Evolutionary conservation across 2,329 filamentous ascomycete genomes (phyloP).

Genomic region (Exophiala spinifera): DNA sequence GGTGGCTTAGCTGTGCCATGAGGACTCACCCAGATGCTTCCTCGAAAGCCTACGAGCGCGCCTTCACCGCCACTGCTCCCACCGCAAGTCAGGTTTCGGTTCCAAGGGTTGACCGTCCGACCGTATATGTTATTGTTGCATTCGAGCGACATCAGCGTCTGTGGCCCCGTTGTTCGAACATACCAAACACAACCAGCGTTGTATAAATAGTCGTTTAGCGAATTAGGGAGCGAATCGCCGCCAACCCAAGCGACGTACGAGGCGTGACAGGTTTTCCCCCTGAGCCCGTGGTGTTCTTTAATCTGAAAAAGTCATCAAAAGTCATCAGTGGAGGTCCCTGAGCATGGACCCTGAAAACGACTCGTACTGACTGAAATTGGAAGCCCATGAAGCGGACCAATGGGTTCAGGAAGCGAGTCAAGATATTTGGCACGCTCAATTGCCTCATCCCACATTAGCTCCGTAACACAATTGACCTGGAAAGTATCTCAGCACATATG

Average conservation of each 20-base stretch:
- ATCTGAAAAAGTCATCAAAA: conserved; percentile 27
- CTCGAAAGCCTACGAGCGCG: conserved; percentile 51
- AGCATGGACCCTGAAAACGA: no score
- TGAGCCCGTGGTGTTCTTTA: conserved; percentile 41
- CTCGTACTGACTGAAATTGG: conserved; percentile 45
- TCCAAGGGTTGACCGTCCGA: conserved; percentile 53
- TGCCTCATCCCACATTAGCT: conserved; percentile 52
- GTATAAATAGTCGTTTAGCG: conserved; percentile 31
- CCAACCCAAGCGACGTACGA: conserved; percentile 34
- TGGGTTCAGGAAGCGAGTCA: conserved; percentile 46
- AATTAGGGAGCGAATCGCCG: conserved; percentile 19
- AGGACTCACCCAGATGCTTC: conserved; percentile 35
- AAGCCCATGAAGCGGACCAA: conserved; percentile 61
- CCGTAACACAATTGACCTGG: conserved; percentile 44
- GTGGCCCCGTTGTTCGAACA: conserved; percentile 34
- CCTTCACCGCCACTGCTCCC: conserved; percentile 59
- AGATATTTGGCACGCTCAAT: conserved; percentile 46
- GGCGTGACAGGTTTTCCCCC: conserved; percentile 28
- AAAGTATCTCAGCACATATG: not conserved
- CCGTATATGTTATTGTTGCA: conserved; percentile 34
- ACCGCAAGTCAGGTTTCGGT: conserved; percentile 50
- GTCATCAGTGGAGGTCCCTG: not conserved
- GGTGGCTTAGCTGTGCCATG: not conserved
- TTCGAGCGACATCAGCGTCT: conserved; percentile 34
- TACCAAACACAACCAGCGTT: conserved; percentile 34